phyloP scores from a whole-genome alignment of 345 rosid genomes.

The Psidium guajava region DNA sequence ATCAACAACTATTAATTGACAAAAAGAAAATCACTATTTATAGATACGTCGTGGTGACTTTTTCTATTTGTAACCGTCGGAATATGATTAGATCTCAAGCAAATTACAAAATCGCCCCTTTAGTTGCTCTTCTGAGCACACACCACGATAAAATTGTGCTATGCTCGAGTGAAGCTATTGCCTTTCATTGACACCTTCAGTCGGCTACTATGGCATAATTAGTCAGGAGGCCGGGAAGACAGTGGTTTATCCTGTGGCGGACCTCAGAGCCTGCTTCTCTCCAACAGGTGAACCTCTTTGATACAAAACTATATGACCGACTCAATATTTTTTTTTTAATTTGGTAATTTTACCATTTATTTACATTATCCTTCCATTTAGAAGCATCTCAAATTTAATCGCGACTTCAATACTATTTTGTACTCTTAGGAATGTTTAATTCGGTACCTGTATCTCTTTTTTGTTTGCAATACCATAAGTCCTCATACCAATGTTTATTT shows the following conservation, averaged over 20 bases:
- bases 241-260: not conserved
- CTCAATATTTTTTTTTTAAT: not conserved
- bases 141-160: accelerated
- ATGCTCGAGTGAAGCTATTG: not conserved
- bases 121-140: no score
- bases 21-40: not conserved
- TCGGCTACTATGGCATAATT: not conserved
- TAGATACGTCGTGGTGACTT: not conserved
- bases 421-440: not conserved
- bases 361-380: not conserved
- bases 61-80: not conserved
- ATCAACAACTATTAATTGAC: not conserved
- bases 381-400: not conserved
- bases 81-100: not conserved
- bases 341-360: accelerated
- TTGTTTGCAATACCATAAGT: not conserved
- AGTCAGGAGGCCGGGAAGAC: accelerated
- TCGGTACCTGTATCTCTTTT: not conserved
- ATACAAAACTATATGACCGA: not conserved
- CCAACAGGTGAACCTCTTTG: no score
- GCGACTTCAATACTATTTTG: not conserved
- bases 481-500: not conserved
- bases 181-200: not conserved
- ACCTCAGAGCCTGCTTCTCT: not conserved
- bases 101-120: not conserved